Conservation (phyloP, 305 asterid genomes). For the Solanum hybrid region DNA sequence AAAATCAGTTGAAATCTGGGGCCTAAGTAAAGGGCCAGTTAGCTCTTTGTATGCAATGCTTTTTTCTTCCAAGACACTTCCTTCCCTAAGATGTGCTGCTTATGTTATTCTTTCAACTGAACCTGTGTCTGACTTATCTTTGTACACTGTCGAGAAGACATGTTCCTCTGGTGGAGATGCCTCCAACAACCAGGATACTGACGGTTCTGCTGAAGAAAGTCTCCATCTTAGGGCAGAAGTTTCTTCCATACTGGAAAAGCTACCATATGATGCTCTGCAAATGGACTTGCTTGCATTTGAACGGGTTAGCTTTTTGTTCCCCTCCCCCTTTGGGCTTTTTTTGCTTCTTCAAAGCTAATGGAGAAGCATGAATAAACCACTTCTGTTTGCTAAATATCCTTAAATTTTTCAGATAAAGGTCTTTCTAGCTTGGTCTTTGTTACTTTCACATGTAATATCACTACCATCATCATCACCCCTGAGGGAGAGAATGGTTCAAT, state of each 20-base stretch:
- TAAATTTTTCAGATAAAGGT: conserved; percentile 55
- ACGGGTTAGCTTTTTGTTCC: conserved; percentile 40
- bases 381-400: conserved; percentile 6
- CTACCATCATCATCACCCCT: conserved; percentile 71
- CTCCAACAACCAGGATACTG: conserved; percentile 31
- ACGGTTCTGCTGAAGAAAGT: conserved; percentile 47
- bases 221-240: conserved; percentile 61
- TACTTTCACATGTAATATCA: conserved; percentile 64
- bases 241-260: conserved; percentile 53
- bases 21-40: conserved; percentile 81
- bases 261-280: conserved; percentile 51
- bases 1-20: conserved; percentile 91
- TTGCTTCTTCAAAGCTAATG: background rate
- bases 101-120: conserved; percentile 78
- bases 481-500: conserved; percentile 78
- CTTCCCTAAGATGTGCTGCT: conserved; percentile 77
- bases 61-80: conserved; percentile 70
- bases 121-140: conserved; percentile 52
- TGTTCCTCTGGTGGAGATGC: conserved; percentile 24
- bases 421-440: conserved; percentile 79
- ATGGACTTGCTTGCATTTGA: conserved; percentile 67
- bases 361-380: background rate
- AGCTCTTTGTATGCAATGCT: conserved; percentile 73
- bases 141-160: conserved; percentile 24
- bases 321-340: background rate